Percentiles rank a stretch among this genome's conserved stretches.
phyloP scores from a whole-genome alignment of 75 land plant species.

The Adiantum capillusveneris region DNA sequence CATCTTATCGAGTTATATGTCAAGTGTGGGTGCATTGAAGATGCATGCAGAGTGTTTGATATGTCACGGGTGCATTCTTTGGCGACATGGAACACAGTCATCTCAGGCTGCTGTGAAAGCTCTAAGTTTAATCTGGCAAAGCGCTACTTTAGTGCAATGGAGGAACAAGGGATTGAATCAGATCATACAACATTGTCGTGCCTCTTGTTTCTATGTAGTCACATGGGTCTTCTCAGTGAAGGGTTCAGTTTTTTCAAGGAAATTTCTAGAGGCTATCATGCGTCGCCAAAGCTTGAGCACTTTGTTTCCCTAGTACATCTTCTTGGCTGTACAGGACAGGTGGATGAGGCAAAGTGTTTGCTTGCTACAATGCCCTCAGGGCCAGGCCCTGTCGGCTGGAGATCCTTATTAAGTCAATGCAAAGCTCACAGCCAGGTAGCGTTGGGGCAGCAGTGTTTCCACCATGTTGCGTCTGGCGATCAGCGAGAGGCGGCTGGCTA shows the following conservation, averaged over 20 bases:
- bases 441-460: not conserved
- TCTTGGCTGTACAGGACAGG: conserved; percentile 56
- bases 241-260: conserved; percentile 36
- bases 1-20: not conserved
- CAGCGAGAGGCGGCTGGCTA: not conserved
- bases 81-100: conserved; percentile 59
- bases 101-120: conserved; percentile 45
- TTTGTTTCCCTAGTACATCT: conserved; percentile 56
- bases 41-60: conserved; percentile 5
- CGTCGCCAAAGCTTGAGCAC: conserved; percentile 37
- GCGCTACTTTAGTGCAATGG: conserved; percentile 23
- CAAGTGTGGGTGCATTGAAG: conserved; percentile 1
- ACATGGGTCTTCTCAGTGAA: conserved; percentile 50
- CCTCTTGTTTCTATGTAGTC: conserved; percentile 31
- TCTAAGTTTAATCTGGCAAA: conserved; percentile 32
- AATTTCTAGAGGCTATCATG: conserved; percentile 27
- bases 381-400: not conserved
- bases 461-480: not conserved
- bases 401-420: not conserved
- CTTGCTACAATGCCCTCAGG: not conserved
- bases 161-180: conserved; percentile 2
- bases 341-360: conserved; percentile 34
- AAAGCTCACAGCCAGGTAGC: not conserved
- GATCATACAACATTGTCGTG: conserved; percentile 21
- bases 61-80: not conserved